Evolutionary conservation across 2,329 filamentous ascomycete genomes (phyloP).

Genomic region (Penicillium italicum): DNA sequence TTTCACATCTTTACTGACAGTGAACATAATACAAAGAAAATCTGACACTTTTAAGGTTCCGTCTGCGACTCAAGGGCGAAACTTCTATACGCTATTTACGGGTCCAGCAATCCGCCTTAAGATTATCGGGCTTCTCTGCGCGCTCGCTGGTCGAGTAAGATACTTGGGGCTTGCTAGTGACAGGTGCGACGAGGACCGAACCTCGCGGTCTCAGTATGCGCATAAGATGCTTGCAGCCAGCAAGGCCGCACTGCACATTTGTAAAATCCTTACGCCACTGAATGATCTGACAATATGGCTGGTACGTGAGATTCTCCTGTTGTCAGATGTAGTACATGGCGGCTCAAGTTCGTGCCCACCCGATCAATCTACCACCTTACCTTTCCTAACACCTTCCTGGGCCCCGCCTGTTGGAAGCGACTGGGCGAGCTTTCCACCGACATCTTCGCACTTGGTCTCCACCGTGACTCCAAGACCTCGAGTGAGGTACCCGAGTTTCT

Average conservation of each 20-base stretch:
- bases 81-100: constrained; percentile 40
- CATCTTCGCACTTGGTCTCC: constrained; percentile 28
- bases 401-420: constrained; percentile 24
- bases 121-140: constrained; percentile 37
- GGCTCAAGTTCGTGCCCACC: constrained; percentile 31
- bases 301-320: constrained; percentile 34
- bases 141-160: constrained; percentile 34
- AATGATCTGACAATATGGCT: constrained; percentile 38
- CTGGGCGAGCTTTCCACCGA: constrained; percentile 27
- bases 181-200: constrained; percentile 7
- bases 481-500: constrained; percentile 21
- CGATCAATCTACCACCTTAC: background rate
- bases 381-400: constrained; percentile 7
- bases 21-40: constrained; percentile 29
- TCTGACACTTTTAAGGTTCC: constrained; percentile 22
- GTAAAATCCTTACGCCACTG: constrained; percentile 36
- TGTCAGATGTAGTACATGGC: constrained; percentile 37
- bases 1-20: constrained; percentile 6
- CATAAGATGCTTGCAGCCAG: constrained; percentile 32
- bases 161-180: constrained; percentile 22
- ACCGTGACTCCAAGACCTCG: constrained; percentile 20
- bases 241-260: constrained; percentile 37
- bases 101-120: constrained; percentile 40
- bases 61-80: constrained; percentile 24
- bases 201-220: constrained; percentile 18